Evolutionary conservation across 1,139 yeast genomes (phyloP).

Genomic region (Pichia sp.): DNA sequence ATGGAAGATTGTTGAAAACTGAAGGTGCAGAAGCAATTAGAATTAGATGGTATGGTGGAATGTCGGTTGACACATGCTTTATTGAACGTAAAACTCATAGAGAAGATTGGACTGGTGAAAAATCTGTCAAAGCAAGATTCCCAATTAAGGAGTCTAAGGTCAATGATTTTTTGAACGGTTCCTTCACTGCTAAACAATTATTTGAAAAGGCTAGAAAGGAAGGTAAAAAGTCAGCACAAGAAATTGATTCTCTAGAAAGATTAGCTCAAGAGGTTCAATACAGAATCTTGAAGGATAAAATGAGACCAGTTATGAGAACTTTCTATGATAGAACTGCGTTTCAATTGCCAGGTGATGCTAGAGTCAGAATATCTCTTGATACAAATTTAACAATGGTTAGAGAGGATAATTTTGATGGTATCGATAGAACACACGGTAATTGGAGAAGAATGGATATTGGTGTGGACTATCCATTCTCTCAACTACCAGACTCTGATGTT

Average conservation of each 20-base stretch:
- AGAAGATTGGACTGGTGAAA: slow-evolving; percentile 99
- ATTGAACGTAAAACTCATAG: slow-evolving; percentile 97
- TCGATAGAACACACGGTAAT: slow-evolving; percentile 81
- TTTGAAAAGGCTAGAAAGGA: slow-evolving; percentile 90
- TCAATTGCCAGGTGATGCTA: slow-evolving; percentile 97
- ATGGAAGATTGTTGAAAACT: slow-evolving; percentile 88
- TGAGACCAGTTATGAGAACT: slow-evolving; percentile 91
- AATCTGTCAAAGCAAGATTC: slow-evolving; percentile 94
- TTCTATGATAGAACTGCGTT: slow-evolving; percentile 97
- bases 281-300: slow-evolving; percentile 70
- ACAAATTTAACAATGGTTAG: slow-evolving; percentile 94
- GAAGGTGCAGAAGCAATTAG: slow-evolving; percentile 99
- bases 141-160: slow-evolving; percentile 86
- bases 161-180: slow-evolving; percentile 75
- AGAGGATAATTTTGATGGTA: slow-evolving; percentile 93
- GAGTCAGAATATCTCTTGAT: slow-evolving; percentile 95
- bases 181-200: slow-evolving; percentile 78
- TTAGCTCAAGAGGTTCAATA: slow-evolving; percentile 91
- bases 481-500: slow-evolving; percentile 74
- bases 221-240: slow-evolving; percentile 79
- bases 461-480: slow-evolving; percentile 88
- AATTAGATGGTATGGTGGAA: slow-evolving; percentile 98
- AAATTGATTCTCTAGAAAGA: slow-evolving; percentile 85
- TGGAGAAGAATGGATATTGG: slow-evolving; percentile 99
- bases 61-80: slow-evolving; percentile 85